Conservation (phyloP, 805 yeast species). For the Metschnikowia shivogae region DNA sequence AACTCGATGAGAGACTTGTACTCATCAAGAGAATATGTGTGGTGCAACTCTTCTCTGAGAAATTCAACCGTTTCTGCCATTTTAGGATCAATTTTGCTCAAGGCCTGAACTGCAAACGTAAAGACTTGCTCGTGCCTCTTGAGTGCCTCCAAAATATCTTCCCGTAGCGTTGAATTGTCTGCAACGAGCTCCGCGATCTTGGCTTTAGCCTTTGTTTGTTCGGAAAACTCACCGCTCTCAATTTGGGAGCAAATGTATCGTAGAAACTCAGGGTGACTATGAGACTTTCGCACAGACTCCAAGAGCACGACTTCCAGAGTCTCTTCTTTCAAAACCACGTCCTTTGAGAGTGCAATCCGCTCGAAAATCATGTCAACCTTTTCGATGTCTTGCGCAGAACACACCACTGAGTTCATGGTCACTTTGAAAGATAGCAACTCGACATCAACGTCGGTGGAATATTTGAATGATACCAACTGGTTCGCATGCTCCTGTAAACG, state of each 20-base stretch:
- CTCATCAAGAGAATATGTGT: not conserved
- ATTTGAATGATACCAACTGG: not conserved
- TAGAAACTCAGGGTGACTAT: not conserved
- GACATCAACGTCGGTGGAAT: conserved; percentile 8
- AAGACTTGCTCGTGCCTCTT: not conserved
- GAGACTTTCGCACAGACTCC: not conserved
- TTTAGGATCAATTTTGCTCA: not conserved
- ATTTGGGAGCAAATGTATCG: not conserved
- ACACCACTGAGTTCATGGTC: conserved; percentile 20
- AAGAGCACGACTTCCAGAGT: not conserved
- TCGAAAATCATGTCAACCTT: not conserved
- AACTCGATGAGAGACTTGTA: conserved; percentile 27
- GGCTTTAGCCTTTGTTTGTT: not conserved
- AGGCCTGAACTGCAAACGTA: not conserved
- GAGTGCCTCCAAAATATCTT: not conserved
- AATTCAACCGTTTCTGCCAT: not conserved
- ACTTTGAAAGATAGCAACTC: conserved; percentile 20
- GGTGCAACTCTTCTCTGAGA: not conserved
- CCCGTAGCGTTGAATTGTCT: no score
- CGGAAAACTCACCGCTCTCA: not conserved
- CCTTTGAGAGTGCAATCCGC: not conserved
- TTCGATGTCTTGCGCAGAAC: conserved; percentile 6
- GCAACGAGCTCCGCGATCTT: not conserved
- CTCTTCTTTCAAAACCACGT: not conserved
- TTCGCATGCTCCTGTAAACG: conserved; percentile 6